phyloP scores from a whole-genome alignment of 495 filamentous ascomycete species.

The Penicillium alfredii region DNA sequence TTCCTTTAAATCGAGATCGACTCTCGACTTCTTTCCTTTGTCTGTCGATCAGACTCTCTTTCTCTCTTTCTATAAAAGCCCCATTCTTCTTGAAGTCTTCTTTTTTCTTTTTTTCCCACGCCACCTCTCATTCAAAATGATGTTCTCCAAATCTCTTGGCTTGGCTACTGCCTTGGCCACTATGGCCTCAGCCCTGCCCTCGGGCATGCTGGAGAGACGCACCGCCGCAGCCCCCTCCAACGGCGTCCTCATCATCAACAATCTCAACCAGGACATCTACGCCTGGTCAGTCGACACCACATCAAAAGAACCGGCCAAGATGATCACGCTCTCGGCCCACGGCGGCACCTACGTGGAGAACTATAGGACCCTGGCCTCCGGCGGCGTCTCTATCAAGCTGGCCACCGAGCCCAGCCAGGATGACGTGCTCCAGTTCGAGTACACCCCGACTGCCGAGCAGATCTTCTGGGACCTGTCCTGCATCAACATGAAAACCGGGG shows the following conservation, averaged over 20 bases:
- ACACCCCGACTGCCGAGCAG: slow-evolving; percentile 30
- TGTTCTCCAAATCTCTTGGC: slow-evolving; percentile 42
- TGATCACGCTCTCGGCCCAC: slow-evolving; percentile 25
- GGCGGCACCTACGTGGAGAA: slow-evolving; percentile 33
- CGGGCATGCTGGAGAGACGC: slow-evolving; percentile 22
- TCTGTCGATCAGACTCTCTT: slow-evolving; percentile 24
- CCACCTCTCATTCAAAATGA: slow-evolving; percentile 33
- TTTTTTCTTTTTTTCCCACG: no score
- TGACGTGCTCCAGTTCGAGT: slow-evolving; percentile 44
- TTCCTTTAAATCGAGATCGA: slow-evolving; percentile 23
- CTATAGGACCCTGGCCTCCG: slow-evolving; percentile 36
- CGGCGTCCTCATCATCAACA: slow-evolving; percentile 35
- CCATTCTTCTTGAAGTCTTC: no score
- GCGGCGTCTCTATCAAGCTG: slow-evolving; percentile 43
- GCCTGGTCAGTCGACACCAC: slow-evolving; percentile 43
- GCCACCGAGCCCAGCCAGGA: slow-evolving; percentile 21
- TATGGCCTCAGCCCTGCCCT: slow-evolving; percentile 35
- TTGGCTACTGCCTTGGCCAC: slow-evolving; percentile 33
- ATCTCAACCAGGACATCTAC: slow-evolving; percentile 32
- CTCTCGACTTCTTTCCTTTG: slow-evolving; percentile 21
- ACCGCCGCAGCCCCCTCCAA: slow-evolving; percentile 17
- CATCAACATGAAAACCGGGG: slow-evolving; percentile 36
- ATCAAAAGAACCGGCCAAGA: slow-evolving; percentile 19
- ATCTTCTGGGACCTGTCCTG: slow-evolving; percentile 43
- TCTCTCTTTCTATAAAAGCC: slow-evolving; percentile 10